These are phyloP conservation scores for Gentiana macrophylla DNA, from an alignment of 257 asterid genomes.

Conservation along the genomic window DNA sequence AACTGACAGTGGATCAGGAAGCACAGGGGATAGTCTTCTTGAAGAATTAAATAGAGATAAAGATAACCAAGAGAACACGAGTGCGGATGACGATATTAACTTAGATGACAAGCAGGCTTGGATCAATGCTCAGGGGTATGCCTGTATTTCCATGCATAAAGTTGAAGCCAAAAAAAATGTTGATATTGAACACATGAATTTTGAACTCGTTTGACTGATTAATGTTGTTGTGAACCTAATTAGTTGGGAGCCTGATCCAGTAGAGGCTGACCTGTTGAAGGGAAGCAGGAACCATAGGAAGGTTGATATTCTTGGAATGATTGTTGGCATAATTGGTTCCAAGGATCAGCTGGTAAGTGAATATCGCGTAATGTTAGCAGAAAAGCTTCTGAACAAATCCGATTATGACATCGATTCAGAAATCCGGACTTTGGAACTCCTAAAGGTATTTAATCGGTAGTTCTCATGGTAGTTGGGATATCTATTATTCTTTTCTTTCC, in stretches of 20 bases:
- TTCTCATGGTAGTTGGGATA: not conserved
- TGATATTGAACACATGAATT: not conserved
- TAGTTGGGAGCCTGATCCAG: constrained; percentile 99
- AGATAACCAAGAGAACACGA: constrained; percentile 79
- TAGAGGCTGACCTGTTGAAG: constrained; percentile 85
- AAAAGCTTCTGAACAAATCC: constrained; percentile 85
- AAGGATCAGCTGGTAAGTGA: constrained; percentile 96
- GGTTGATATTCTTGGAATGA: constrained; percentile 94
- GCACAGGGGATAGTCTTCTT: constrained; percentile 88
- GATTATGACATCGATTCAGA: constrained; percentile 95
- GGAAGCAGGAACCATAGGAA: constrained; percentile 74
- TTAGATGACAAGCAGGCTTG: constrained; percentile 90
- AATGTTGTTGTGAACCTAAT: constrained; percentile 17
- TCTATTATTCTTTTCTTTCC: not conserved
- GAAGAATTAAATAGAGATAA: constrained; percentile 95
- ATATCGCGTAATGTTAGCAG: constrained; percentile 98
- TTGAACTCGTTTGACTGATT: constrained; percentile 6
- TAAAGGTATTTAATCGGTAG: constrained; percentile 52
- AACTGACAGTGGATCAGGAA: constrained; percentile 63
- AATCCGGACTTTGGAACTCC: constrained; percentile 89
- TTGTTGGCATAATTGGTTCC: constrained; percentile 92
- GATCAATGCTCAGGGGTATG: constrained; percentile 77
- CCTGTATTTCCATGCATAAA: constrained; percentile 2
- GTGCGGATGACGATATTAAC: constrained; percentile 62
- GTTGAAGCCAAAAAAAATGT: not conserved